Base-by-base conservation (phyloP, 1,284 basidiomycete genomes). In the Irpex sp. region DNA sequence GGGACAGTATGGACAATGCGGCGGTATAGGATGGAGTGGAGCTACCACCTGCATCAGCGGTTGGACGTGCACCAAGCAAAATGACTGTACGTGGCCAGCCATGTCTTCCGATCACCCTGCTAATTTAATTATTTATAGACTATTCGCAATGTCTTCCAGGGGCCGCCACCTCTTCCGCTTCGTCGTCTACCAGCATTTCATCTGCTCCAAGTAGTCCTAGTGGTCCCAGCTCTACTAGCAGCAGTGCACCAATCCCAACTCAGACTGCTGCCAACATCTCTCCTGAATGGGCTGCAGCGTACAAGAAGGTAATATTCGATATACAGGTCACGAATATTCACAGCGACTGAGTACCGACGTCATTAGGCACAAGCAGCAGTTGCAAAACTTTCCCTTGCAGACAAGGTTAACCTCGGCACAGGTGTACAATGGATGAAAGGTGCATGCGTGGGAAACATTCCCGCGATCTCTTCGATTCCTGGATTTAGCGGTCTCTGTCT, bases 401-500 rank as follows among this genome's bases (percentile, higher is more conserved):
- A 87, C 62, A 86, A 86, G 68, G 82, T 86, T 5, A 82, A 81
- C 65, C 76, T 87, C 15, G 84, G 77, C 0, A 87, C 85, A 19
- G 79, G 80, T 64, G 73, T 81, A 49, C 76, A 79, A 56, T 82
- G 81, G 79, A 70, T 78, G 73, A 78, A 77, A 61, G 75, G 83
- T 21, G 76, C 84, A 64, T 91, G 89, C 69, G 83, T 90, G 54
- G 90, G 89, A 7, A 91, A 91, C 73, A 91, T 82, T 2, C 81
- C 82, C 5, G 74, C 86, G 5, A 83, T 92, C 55, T 78, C 84
- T 0, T 79, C 81, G 1, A 84, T 88, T 63, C 66, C 71, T 11
- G 79, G 79, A 47, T 92, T 88, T 74, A 81, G 85, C 0, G 89
- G 89, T 0, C 77, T 92, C 26, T 93, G 91, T 71, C 76, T 92